Evolutionary conservation across 306 rosid genomes (phyloP).

Genomic region (Quercus agrifolia): DNA sequence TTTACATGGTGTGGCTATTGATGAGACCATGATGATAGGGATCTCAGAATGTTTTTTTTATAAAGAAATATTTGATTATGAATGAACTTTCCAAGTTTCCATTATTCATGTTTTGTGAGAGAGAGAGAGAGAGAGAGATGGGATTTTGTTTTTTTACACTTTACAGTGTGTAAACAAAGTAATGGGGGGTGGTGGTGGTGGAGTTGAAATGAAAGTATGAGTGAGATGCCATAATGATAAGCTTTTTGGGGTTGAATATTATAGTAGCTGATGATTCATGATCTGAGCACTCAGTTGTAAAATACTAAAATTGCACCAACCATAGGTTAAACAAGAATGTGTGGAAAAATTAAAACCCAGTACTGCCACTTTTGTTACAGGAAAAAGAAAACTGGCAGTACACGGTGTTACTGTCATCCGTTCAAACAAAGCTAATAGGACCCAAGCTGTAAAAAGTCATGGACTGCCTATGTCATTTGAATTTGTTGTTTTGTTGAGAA

Average conservation of each 20-base stretch:
- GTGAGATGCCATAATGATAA: slow-evolving; percentile 28
- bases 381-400: too few species aligned
- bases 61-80: background rate
- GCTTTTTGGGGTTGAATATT: background rate
- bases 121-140: background rate
- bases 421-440: background rate
- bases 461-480: background rate
- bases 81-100: slow-evolving; percentile 16
- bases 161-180: slow-evolving; percentile 23
- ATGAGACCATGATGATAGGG: slow-evolving; percentile 35
- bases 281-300: slow-evolving; percentile 1
- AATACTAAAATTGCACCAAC: background rate
- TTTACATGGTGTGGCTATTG: background rate
- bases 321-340: background rate
- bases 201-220: slow-evolving; percentile 8
- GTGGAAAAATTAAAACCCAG: background rate
- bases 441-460: background rate
- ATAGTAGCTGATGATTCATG: background rate
- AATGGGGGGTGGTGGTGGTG: background rate
- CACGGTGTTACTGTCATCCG: background rate
- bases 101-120: background rate
- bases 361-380: too few species aligned
- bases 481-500: background rate
- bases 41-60: slow-evolving; percentile 15
- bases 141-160: slow-evolving; percentile 31